Conservation (phyloP, 1,284 basidiomycete genomes). For the Boletus sp. region DNA sequence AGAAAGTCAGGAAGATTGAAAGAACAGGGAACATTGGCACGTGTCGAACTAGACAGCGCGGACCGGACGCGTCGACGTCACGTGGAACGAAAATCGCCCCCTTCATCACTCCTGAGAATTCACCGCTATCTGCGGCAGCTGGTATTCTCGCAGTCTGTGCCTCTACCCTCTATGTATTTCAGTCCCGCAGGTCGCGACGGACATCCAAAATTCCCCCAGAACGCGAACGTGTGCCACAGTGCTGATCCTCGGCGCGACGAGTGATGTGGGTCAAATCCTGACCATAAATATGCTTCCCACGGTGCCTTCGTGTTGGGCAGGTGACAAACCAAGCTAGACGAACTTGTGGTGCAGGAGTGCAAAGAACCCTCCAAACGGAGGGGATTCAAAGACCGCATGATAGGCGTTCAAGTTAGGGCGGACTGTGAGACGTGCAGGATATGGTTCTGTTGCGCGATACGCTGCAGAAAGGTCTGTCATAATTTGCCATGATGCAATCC, state of each 20-base stretch:
- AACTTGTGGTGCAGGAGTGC: conserved; percentile 70
- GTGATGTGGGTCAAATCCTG: conserved; percentile 80
- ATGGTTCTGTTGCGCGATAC: conserved; percentile 64
- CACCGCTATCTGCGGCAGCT: conserved; percentile 13
- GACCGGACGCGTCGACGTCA: conserved; percentile 32
- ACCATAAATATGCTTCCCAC: conserved; percentile 73
- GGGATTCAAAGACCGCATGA: conserved; percentile 37
- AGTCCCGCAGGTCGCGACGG: conserved; percentile 14
- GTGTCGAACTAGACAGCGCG: no score
- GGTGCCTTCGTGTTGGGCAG: conserved; percentile 83
- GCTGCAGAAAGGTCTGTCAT: conserved; percentile 56
- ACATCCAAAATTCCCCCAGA: conserved; percentile 16
- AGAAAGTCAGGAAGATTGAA: no score
- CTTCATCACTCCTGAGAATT: conserved; percentile 12
- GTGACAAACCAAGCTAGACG: conserved; percentile 57
- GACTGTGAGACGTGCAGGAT: conserved; percentile 75
- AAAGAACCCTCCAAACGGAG: conserved; percentile 26
- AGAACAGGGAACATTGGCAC: no score
- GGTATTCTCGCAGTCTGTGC: conserved; percentile 19
- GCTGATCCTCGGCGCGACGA: conserved; percentile 83
- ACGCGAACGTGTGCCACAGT: conserved; percentile 73
- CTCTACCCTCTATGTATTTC: conserved; percentile 25
- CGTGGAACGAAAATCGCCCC: conserved; percentile 32
- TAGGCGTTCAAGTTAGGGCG: conserved; percentile 54
- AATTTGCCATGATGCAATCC: not conserved